Evolutionary conservation across 495 filamentous ascomycete genomes (phyloP), one percentile per base, ranked within the genome.

Genomic region (Lophium mytilinum): DNA sequence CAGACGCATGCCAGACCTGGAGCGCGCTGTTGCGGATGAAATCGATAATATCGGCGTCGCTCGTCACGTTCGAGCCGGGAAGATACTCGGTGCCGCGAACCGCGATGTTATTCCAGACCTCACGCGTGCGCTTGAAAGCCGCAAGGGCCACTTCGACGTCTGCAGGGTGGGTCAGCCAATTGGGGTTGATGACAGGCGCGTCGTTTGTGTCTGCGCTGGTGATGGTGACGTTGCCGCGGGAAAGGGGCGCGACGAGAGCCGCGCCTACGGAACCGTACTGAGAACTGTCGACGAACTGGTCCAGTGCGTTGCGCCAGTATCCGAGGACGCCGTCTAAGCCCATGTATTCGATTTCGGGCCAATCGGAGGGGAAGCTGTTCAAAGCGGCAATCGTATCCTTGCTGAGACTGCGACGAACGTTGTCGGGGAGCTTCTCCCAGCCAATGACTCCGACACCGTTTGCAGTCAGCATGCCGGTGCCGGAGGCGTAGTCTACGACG

Each of bases 391-490:
- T 37, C 15, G 63, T 55, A 5, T 33, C 33, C 34, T 36, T 34
- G 14, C 52, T 45, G 17, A 63, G 36, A 12, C 36, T 33, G 18
- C 33, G 14, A 63, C 72, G 36, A 68, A 56, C 35, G 15, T 14
- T 3, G 21, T 46, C 47, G 40, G n/a, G 73, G 70, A 39, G 73
- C 36, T 59, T 79, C 80, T 82, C 80, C 50, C 72, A 81, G 0
- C 70, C 75, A 1, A 80, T 47, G 48, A 69, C 76, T 42, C 78
- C 79, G 11, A 60, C 57, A 0, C 69, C 74, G 19, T 18, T 18
- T 1, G 30, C 50, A 10, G 50, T 52, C 19, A 52, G 33, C 12
- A 34, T 24, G 6, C 50, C 50, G 34, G 45, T 48, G 5, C 19
- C 19, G 14, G 45, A 17, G 76, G 69, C 48, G 71, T 76, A 4